Evolutionary conservation across 73 alveolate species (phyloP).

Genomic region (Paraurostyla sp.): DNA sequence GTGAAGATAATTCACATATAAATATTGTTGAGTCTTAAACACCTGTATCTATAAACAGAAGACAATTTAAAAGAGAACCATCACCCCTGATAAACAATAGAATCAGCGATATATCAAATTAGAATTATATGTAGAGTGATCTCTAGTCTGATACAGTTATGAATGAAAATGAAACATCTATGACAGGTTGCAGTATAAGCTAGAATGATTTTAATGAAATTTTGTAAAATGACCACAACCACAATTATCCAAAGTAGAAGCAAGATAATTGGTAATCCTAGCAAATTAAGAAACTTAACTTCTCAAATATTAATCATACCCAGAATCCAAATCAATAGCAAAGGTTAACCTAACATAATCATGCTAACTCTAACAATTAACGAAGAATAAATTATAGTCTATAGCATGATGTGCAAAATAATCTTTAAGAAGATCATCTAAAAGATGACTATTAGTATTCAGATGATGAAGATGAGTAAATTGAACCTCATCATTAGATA

Average conservation of each 20-base stretch:
- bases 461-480: constrained; percentile 34
- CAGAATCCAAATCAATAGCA: too few relatives aligned
- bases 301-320: constrained; percentile 3
- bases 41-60: background rate
- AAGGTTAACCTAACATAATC: too few relatives aligned
- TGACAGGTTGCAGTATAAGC: background rate
- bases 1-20: constrained; percentile 32
- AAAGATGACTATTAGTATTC: constrained; percentile 33
- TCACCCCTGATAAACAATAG: constrained; percentile 7
- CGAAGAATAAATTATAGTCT: constrained; percentile 21
- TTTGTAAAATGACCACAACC: background rate
- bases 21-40: constrained; percentile 43
- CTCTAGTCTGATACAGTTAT: background rate
- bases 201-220: background rate
- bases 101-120: constrained; percentile 13
- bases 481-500: background rate
- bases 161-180: background rate
- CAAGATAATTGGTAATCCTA: constrained; percentile 20
- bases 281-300: background rate
- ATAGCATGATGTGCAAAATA: too few relatives aligned
- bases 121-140: constrained; percentile 13
- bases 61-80: constrained; percentile 20
- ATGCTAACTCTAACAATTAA: too few relatives aligned
- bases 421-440: background rate
- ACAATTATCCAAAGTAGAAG: background rate